A percentile compares a stretch with the other conserved stretches of the same genome.
Conservation (phyloP, 371 early-diverging fungal species). For the Mucor velutinosus region DNA sequence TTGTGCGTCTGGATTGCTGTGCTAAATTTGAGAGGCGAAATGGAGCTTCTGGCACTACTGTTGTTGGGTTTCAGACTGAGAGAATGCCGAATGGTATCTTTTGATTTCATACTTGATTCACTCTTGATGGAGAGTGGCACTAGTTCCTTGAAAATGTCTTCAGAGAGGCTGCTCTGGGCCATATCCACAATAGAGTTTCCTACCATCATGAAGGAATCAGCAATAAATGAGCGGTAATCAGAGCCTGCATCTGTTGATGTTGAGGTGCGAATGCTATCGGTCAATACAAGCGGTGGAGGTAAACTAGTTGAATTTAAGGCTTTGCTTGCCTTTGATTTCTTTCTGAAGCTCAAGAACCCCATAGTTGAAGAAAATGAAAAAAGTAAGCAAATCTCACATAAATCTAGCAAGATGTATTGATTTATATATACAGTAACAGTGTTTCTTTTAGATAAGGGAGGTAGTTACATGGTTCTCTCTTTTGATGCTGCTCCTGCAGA, state of each 20-base stretch:
- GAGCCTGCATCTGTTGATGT: not conserved
- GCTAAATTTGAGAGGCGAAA: not conserved
- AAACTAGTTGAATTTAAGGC: not conserved
- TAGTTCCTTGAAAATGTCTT: constrained; percentile 18
- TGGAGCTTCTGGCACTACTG: not conserved
- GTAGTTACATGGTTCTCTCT: not conserved
- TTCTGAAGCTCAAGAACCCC: constrained; percentile 15
- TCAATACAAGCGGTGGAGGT: not conserved
- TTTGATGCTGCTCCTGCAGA: not conserved
- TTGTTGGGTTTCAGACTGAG: not conserved
- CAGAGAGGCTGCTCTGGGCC: constrained; percentile 8
- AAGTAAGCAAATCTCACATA: not conserved
- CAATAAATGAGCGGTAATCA: not conserved
- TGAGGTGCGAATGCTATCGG: not conserved
- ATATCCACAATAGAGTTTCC: constrained; percentile 3
- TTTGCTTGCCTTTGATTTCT: not conserved
- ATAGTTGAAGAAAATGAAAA: not conserved
- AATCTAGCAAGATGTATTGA: not conserved
- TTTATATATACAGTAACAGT: not conserved
- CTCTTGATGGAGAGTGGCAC: not conserved
- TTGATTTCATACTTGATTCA: not conserved
- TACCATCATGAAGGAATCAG: constrained; percentile 6
- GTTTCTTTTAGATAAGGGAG: not conserved
- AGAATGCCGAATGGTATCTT: not conserved
- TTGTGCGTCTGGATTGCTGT: not conserved